phyloP scores from a whole-genome alignment of 176 grass and related monocot species.

The Oryza brachyantha region DNA sequence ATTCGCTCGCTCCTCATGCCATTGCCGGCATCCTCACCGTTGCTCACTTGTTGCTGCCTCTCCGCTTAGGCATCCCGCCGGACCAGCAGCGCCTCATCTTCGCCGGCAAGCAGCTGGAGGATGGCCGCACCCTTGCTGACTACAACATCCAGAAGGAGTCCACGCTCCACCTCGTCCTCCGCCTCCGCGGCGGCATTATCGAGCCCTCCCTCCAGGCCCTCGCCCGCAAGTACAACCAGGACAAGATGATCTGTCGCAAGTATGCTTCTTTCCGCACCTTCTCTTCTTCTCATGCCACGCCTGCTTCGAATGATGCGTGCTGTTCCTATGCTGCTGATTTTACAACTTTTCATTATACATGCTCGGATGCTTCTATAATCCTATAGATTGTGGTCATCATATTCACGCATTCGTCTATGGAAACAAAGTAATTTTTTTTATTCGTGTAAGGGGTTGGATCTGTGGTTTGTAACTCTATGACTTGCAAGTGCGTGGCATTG shows the following conservation, averaged over 20 bases:
- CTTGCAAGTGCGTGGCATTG: background rate
- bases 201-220: slow-evolving; percentile 89
- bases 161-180: slow-evolving; percentile 80
- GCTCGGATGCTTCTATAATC: background rate
- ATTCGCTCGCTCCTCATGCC: too few species aligned
- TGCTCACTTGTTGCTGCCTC: background rate
- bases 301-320: background rate
- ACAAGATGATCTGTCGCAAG: slow-evolving; percentile 97
- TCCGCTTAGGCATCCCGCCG: slow-evolving; percentile 58
- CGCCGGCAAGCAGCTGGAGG: slow-evolving; percentile 92
- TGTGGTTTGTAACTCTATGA: slow-evolving; percentile 25
- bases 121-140: slow-evolving; percentile 82
- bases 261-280: background rate
- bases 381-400: background rate
- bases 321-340: too few species aligned
- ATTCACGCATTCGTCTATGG: background rate
- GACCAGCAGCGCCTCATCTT: slow-evolving; percentile 97
- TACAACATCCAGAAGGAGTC: slow-evolving; percentile 99
- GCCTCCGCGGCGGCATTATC: slow-evolving; percentile 84
- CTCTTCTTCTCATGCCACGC: background rate
- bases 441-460: background rate
- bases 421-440: too few species aligned
- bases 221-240: slow-evolving; percentile 91
- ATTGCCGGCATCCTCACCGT: too few species aligned
- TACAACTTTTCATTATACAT: background rate